A percentile compares a stretch with the other conserved stretches of the same genome.
These are phyloP conservation scores for Karstenula rhodostoma DNA, from an alignment of 2,329 filamentous ascomycete genomes.

Conservation along the genomic window DNA sequence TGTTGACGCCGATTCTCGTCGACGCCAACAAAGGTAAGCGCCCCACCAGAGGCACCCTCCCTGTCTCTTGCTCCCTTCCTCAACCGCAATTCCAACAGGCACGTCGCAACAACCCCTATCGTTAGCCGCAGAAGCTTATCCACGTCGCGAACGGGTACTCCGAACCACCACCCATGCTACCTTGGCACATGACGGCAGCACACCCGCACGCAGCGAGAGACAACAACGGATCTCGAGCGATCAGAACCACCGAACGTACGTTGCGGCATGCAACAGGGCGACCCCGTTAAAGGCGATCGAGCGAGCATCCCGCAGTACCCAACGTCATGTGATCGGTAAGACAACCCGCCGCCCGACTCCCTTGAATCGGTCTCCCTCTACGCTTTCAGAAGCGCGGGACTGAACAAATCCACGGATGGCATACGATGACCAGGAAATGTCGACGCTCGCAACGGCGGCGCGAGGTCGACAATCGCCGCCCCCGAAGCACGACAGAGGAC, in stretches of 20 bases:
- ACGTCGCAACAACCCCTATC: background rate
- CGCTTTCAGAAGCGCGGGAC: too few species aligned
- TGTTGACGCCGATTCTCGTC: background rate
- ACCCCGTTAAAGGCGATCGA: background rate
- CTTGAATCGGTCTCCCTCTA: too few species aligned
- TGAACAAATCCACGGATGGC: too few species aligned
- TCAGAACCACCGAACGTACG: background rate
- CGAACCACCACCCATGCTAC: background rate
- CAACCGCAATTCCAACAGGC: background rate
- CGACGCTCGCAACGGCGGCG: too few species aligned
- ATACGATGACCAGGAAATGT: too few species aligned
- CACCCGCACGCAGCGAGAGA: background rate
- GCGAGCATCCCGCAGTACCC: background rate
- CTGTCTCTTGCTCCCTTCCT: background rate
- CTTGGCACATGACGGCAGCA: background rate
- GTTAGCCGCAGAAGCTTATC: background rate
- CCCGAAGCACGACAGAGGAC: too few species aligned
- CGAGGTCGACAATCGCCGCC: too few species aligned
- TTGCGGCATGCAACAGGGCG: background rate
- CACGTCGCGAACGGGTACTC: background rate
- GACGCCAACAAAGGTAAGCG: slow-evolving; percentile 5
- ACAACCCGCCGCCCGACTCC: too few species aligned
- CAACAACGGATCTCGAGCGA: background rate
- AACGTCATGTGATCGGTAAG: too few species aligned
- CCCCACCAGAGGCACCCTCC: background rate